Base-by-base conservation (phyloP, 352 stramenopile species). In the Phytophthora citricola region DNA sequence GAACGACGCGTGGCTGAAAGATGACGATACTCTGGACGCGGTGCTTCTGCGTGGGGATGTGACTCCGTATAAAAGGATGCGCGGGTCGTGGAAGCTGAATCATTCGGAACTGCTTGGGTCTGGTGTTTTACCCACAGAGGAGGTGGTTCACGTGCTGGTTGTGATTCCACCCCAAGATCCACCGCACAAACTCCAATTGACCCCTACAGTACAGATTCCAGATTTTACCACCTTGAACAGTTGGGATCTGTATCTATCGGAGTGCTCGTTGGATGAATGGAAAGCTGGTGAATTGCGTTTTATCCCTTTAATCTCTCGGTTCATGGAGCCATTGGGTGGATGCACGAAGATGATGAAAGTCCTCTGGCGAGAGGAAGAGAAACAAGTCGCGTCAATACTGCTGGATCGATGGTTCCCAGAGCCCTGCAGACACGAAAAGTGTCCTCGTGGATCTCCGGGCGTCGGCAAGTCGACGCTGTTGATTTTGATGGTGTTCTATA, bases 321-420 rank as follows among this genome's bases (percentile, higher is more conserved):
- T 40, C 12, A 40, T 40, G 34, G 14, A 40, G 14, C 11, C 17
- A 24, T 44, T 62, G 4, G 63, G 64, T 24, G 64, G 57, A 55
- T 63, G 58, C 58, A 72, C 50, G n/a, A 60, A 39, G 11, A 55
- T 14, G 0, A 58, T 38, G 9, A 34, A 69, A 32, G n/a, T 69
- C 14, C 69, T 60, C 53, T 73, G 58, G 58, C 45, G 65, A 44
- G 24, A 60, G 58, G 65, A 73, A 59, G 51, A 73, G 9, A 69
- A 62, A 12, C 53, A 70, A n/a, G 39, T 65, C n/a, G 53, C 36
- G 17, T 64, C 53, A 12, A 9, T 74, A 1, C 9, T 66, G 5
- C 14, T 62, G 5, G 26, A 63, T 57, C 27, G 51, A 31, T 73
- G 66, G 45, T 65, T 73, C 54, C 4, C 1, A 31, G 27, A 31